These are phyloP conservation scores for Vitis hybrid DNA, from an alignment of 177 flowering plant genomes.

Conservation along the genomic window DNA sequence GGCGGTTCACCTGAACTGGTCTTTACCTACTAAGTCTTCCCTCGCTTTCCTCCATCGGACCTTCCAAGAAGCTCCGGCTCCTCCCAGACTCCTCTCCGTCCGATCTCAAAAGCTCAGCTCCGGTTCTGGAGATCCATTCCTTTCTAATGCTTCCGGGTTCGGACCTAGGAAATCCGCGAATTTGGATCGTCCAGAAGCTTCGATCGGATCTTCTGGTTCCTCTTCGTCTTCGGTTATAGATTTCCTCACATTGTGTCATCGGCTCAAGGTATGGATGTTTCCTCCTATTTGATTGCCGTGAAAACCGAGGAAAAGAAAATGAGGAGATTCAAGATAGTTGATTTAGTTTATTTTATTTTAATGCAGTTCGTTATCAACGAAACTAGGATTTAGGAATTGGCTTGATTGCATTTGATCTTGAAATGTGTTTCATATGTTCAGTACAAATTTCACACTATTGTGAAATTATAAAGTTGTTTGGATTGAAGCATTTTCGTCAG, in stretches of 20 bases:
- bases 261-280: conserved; percentile 62
- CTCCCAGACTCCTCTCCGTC: conserved; percentile 20
- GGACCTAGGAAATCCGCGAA: conserved; percentile 19
- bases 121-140: conserved; percentile 9
- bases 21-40: conserved; percentile 13
- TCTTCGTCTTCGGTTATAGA: conserved; percentile 57
- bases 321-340: no score
- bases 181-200: conserved; percentile 9
- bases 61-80: conserved; percentile 11
- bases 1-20: conserved; percentile 29
- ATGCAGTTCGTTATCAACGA: no score
- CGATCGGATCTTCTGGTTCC: conserved; percentile 12
- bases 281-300: background rate
- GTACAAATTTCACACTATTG: no score
- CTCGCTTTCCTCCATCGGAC: conserved; percentile 15
- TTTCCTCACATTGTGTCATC: conserved; percentile 84
- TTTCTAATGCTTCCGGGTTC: conserved; percentile 13
- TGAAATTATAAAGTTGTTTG: no score
- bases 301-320: no score
- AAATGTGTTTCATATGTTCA: no score
- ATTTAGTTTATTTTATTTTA: no score
- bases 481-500: no score
- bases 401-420: no score
- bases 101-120: conserved; percentile 23
- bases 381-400: no score